These are phyloP conservation scores for Metschnikowia reukaufii DNA, from an alignment of 805 yeast species.

Conservation along the genomic window DNA sequence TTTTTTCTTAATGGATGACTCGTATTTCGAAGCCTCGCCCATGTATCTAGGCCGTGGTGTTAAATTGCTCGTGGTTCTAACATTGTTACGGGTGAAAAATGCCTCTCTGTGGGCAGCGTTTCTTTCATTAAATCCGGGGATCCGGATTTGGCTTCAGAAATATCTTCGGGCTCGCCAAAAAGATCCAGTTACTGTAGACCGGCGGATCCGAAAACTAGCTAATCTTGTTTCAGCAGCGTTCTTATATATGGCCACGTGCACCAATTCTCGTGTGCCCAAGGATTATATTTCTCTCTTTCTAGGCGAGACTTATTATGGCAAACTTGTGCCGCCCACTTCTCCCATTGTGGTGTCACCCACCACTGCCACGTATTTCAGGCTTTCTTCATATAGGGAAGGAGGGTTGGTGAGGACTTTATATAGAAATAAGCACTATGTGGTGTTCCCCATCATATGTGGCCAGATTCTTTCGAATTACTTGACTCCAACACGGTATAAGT, in stretches of 20 bases:
- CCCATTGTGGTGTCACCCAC: conserved; percentile 30
- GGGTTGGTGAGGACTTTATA: conserved; percentile 25
- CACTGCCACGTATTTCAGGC: conserved; percentile 26
- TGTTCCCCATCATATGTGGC: conserved; percentile 38
- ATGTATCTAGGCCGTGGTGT: conserved; percentile 20
- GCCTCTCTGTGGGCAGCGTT: conserved; percentile 32
- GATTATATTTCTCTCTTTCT: conserved; percentile 39
- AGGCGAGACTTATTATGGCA: conserved; percentile 32
- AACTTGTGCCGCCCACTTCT: conserved; percentile 35
- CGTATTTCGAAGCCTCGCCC: conserved; percentile 13
- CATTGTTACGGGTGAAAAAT: conserved; percentile 25
- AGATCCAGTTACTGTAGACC: conserved; percentile 15
- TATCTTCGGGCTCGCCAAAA: conserved; percentile 2
- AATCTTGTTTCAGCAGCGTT: conserved; percentile 26
- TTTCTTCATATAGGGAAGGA: conserved; percentile 22
- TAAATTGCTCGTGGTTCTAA: conserved; percentile 29
- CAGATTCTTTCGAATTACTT: conserved; percentile 42
- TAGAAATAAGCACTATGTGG: conserved; percentile 30
- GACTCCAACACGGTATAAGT: conserved; percentile 37
- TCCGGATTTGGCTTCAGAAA: conserved; percentile 17
- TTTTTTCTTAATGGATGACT: conserved; percentile 21
- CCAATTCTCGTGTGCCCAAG: conserved; percentile 31
- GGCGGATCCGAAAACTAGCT: conserved; percentile 22
- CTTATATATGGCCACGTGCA: conserved; percentile 28
- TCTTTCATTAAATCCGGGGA: conserved; percentile 32